Conservation (phyloP, 768 basidiomycete species). For the Boletales sp. region DNA sequence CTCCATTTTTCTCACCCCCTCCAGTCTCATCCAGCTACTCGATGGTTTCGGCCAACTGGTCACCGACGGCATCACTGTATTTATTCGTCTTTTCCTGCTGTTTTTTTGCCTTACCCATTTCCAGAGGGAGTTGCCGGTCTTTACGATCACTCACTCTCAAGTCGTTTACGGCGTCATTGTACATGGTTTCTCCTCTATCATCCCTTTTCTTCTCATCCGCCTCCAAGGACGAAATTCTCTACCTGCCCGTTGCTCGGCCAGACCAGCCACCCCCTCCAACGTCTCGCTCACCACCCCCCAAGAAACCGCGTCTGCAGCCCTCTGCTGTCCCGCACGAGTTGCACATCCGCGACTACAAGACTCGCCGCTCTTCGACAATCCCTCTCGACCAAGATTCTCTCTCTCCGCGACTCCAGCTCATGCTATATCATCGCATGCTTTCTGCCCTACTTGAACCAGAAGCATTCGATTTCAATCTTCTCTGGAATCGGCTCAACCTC, state of each 20-base stretch:
- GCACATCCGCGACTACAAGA: conserved; percentile 67
- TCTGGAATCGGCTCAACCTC: conserved; percentile 51
- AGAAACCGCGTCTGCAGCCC: conserved; percentile 24
- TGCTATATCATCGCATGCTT: conserved; percentile 73
- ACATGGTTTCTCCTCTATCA: conserved; percentile 11
- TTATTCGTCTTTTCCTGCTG: background rate
- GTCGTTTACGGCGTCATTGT: conserved; percentile 77
- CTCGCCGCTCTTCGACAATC: conserved; percentile 45
- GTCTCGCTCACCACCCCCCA: conserved; percentile 21
- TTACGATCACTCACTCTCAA: conserved; percentile 64
- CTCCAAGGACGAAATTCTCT: conserved; percentile 52
- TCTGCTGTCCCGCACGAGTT: conserved; percentile 29
- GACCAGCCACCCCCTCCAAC: background rate
- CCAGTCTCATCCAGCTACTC: conserved; percentile 72
- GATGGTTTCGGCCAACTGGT: conserved; percentile 55
- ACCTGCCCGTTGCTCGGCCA: conserved; percentile 8
- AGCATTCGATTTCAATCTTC: conserved; percentile 44
- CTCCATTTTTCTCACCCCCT: conserved; percentile 4
- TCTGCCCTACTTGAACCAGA: conserved; percentile 43
- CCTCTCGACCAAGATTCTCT: conserved; percentile 58
- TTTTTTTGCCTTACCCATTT: background rate
- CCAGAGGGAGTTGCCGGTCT: conserved; percentile 83
- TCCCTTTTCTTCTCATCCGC: conserved; percentile 1
- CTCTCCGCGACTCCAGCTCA: conserved; percentile 65
- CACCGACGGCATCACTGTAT: conserved; percentile 48